These are phyloP conservation scores for Fusarium odoratissimum DNA, from an alignment of 2,329 filamentous ascomycete species.

Conservation along the genomic window DNA sequence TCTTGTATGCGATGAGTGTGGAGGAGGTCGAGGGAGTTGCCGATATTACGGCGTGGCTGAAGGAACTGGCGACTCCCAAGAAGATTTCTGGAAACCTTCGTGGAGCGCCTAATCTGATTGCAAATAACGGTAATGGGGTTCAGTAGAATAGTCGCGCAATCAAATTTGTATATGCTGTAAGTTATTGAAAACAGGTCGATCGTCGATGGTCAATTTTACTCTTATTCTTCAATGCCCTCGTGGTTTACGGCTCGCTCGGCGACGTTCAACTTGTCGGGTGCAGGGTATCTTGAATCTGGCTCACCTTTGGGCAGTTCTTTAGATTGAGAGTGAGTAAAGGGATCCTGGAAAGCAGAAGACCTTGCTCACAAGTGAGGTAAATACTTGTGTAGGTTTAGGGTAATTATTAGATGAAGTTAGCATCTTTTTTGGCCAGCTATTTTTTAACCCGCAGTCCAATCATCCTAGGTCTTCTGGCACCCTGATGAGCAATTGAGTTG, in stretches of 20 bases:
- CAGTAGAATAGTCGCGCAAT: background rate
- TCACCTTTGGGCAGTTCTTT: background rate
- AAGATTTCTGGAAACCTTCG: background rate
- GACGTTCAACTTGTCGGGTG: no score
- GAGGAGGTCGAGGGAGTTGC: background rate
- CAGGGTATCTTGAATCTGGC: background rate
- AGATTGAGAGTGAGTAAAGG: fast-evolving
- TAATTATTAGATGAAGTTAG: background rate
- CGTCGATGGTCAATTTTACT: no score
- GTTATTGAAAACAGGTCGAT: no score
- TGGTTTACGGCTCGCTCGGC: fast-evolving
- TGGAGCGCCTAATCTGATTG: constrained; percentile 14
- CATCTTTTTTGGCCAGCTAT: background rate
- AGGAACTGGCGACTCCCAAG: background rate
- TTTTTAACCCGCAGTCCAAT: no score
- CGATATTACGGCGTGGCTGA: constrained; percentile 6
- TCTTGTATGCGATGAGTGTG: constrained; percentile 52
- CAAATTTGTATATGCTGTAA: background rate
- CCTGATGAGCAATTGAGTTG: no score
- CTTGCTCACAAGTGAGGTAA: background rate
- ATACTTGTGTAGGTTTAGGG: no score
- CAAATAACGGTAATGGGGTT: constrained; percentile 4
- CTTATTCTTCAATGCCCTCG: background rate
- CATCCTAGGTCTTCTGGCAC: background rate
- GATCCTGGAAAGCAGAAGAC: fast-evolving